Evolutionary conservation across 495 filamentous ascomycete genomes (phyloP).

Genomic region (Penicillium verhagenii): DNA sequence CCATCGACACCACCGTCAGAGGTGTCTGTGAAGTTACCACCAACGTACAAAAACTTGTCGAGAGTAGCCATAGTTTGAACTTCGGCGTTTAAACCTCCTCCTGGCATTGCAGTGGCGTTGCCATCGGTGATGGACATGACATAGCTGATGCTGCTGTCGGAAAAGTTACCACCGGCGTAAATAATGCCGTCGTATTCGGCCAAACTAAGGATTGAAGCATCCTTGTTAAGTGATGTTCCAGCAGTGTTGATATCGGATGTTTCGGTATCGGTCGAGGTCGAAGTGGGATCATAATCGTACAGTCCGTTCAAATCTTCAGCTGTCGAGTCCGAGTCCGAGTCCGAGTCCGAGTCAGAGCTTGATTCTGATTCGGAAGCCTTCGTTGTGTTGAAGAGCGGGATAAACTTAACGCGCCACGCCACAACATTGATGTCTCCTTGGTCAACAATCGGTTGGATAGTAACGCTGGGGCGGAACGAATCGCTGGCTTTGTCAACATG

Average conservation of each 20-base stretch:
- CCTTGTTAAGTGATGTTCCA: conserved; percentile 60
- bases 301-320: conserved; percentile 81
- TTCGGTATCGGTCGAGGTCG: conserved; percentile 60
- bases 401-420: conserved; percentile 80
- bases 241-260: conserved; percentile 73
- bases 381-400: conserved; percentile 60
- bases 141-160: conserved; percentile 60
- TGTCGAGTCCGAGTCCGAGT: conserved; percentile 9
- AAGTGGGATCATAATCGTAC: conserved; percentile 80
- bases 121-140: conserved; percentile 70
- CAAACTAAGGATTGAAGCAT: conserved; percentile 66
- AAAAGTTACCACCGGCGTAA: conserved; percentile 86
- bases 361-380: conserved; percentile 3
- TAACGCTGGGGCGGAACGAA: conserved; percentile 78
- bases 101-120: conserved; percentile 60
- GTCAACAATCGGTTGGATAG: conserved; percentile 64
- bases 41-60: conserved; percentile 70
- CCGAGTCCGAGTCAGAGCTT: not conserved
- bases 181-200: conserved; percentile 55
- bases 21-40: conserved; percentile 81
- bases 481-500: conserved; percentile 72
- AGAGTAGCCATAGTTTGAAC: conserved; percentile 68
- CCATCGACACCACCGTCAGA: conserved; percentile 55
- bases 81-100: conserved; percentile 77
- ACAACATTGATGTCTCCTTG: conserved; percentile 76